Percentiles rank a stretch among this genome's conserved stretches.
phyloP scores from a whole-genome alignment of 1,139 yeast genomes.

The Geotrichum candidum region DNA sequence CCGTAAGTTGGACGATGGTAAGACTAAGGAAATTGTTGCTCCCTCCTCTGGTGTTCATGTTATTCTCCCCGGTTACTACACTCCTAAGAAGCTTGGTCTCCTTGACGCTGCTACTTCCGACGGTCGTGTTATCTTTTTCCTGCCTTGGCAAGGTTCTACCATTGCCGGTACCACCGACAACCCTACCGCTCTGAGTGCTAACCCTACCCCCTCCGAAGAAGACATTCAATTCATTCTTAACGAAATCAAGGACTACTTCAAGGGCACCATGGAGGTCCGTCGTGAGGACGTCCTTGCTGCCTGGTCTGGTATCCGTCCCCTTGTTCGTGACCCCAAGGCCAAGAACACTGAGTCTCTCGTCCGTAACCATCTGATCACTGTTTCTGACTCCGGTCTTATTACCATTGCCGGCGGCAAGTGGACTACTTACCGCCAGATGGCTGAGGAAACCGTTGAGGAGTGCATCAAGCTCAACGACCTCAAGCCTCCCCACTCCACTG shows the following conservation, averaged over 20 bases:
- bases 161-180: conserved; percentile 94
- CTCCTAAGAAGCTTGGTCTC: conserved; percentile 83
- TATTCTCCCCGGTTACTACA: conserved; percentile 85
- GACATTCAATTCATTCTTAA: conserved; percentile 84
- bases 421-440: conserved; percentile 98
- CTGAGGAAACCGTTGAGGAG: conserved; percentile 83
- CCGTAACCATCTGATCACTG: conserved; percentile 77
- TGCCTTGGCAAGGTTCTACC: conserved; percentile 98
- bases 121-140: conserved; percentile 93
- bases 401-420: conserved; percentile 97
- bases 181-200: conserved; percentile 54
- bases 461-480: conserved; percentile 52
- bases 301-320: conserved; percentile 96
- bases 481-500: conserved; percentile 45
- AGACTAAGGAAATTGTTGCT: conserved; percentile 69
- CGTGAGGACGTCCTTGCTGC: conserved; percentile 91
- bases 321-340: conserved; percentile 78
- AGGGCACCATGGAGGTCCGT: conserved; percentile 69
- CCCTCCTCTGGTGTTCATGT: conserved; percentile 94
- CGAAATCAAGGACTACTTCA: conserved; percentile 81
- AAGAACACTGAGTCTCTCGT: conserved; percentile 72
- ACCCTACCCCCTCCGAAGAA: conserved; percentile 82
- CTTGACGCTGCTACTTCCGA: conserved; percentile 89
- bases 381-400: conserved; percentile 66
- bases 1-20: conserved; percentile 71